A percentile compares a stretch with the other conserved stretches of the same genome.
These are phyloP conservation scores for Flaveria linearis DNA, from an alignment of 129 eudicot genomes.

Conservation along the genomic window DNA sequence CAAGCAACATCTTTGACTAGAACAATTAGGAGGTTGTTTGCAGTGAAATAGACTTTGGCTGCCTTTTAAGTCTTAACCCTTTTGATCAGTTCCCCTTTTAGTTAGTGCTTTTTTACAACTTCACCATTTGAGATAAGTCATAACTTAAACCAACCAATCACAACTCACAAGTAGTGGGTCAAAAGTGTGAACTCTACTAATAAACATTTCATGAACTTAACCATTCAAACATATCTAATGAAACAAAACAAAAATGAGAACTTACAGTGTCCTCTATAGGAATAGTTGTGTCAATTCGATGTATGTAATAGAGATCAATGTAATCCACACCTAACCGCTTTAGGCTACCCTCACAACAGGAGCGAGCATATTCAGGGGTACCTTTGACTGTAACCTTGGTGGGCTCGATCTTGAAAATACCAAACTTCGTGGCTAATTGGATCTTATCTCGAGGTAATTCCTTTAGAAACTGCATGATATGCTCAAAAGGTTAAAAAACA, in stretches of 20 bases:
- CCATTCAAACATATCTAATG: conserved; percentile 7
- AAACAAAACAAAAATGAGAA: not conserved
- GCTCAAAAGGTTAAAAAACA: not conserved
- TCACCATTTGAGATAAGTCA: not conserved
- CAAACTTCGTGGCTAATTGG: conserved; percentile 74
- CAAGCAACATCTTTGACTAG: not conserved
- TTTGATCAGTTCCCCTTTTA: not conserved
- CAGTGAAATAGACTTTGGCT: conserved; percentile 6
- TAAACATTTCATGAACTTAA: conserved; percentile 11
- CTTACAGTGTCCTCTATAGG: conserved; percentile 71
- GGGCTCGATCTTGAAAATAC: conserved; percentile 32
- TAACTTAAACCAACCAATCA: not conserved
- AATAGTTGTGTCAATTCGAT: conserved; percentile 55
- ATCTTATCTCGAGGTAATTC: conserved; percentile 63
- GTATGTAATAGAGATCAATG: conserved; percentile 62
- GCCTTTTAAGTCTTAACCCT: not conserved
- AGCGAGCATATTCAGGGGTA: conserved; percentile 54
- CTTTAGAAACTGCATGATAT: conserved; percentile 55
- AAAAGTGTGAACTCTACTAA: not conserved
- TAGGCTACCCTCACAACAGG: conserved; percentile 62
- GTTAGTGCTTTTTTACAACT: not conserved
- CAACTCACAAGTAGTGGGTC: not conserved
- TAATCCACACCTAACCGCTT: conserved; percentile 64
- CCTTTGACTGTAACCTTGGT: conserved; percentile 41
- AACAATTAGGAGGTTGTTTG: not conserved